Percentiles rank a stretch among this genome's conserved stretches.
phyloP scores from a whole-genome alignment of 768 basidiomycete genomes.

The Cubamyces sp. region DNA sequence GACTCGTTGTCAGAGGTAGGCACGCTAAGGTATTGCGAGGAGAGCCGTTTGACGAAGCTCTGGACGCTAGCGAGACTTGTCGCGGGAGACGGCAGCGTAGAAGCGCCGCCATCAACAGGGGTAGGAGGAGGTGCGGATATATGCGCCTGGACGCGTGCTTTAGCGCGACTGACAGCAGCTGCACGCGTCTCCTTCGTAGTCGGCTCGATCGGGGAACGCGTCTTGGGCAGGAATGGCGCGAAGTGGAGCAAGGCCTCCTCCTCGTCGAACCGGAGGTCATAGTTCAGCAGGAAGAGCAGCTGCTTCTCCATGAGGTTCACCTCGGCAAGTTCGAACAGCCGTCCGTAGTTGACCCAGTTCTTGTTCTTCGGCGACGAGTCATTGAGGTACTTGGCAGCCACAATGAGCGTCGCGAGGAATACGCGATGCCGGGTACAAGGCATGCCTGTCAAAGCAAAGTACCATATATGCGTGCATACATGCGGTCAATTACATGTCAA shows the following conservation, averaged over 20 bases:
- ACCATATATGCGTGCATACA: constrained; percentile 14
- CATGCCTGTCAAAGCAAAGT: constrained; percentile 51
- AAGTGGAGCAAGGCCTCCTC: constrained; percentile 70
- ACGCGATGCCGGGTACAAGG: constrained; percentile 94
- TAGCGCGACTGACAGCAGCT: constrained; percentile 58
- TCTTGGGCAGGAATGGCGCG: constrained; percentile 60
- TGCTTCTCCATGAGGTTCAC: constrained; percentile 98
- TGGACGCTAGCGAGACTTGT: constrained; percentile 57
- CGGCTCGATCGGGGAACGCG: constrained; percentile 21
- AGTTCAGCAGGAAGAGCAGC: constrained; percentile 89
- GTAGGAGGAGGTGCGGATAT: constrained; percentile 47
- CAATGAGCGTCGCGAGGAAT: constrained; percentile 94
- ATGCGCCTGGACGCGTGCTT: constrained; percentile 57
- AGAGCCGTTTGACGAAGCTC: constrained; percentile 62
- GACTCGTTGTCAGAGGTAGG: constrained; percentile 21
- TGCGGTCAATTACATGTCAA: not conserved
- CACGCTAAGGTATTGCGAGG: constrained; percentile 41
- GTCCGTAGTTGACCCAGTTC: constrained; percentile 86
- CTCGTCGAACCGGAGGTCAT: constrained; percentile 90
- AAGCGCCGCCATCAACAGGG: constrained; percentile 38
- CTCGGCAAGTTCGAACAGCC: constrained; percentile 74
- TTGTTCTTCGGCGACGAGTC: constrained; percentile 95
- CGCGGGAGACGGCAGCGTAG: constrained; percentile 37
- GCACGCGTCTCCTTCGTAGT: constrained; percentile 50
- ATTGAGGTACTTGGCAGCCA: constrained; percentile 96